These are phyloP conservation scores for Falciphora oryzae DNA, from an alignment of 2,329 filamentous ascomycete genomes.

Conservation along the genomic window DNA sequence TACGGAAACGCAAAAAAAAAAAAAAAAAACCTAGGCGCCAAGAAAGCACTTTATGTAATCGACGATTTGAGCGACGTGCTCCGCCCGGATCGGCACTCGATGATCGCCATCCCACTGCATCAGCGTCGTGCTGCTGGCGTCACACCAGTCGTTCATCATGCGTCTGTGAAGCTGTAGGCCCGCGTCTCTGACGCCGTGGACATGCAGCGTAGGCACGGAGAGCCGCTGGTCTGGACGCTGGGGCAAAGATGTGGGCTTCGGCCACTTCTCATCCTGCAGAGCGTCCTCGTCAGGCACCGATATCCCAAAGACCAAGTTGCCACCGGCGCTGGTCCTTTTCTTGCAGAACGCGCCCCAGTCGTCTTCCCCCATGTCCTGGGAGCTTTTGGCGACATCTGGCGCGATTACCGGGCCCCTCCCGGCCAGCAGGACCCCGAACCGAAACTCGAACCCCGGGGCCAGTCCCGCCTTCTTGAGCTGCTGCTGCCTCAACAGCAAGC, in stretches of 20 bases:
- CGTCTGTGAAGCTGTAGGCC: conserved; percentile 53
- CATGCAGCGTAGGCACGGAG: conserved; percentile 57
- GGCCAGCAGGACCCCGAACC: conserved; percentile 28
- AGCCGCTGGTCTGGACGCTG: conserved; percentile 37
- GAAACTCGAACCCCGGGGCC: conserved; percentile 2
- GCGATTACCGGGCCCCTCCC: conserved; percentile 22
- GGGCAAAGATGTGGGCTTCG: conserved; percentile 6
- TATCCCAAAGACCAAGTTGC: no score
- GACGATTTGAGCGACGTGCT: conserved; percentile 43
- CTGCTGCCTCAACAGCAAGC: conserved; percentile 41
- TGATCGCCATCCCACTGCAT: conserved; percentile 72
- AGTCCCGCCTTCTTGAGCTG: background rate
- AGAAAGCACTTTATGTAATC: no score
- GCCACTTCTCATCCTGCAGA: no score
- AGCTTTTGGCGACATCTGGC: background rate
- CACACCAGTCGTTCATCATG: conserved; percentile 54
- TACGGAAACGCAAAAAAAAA: no score
- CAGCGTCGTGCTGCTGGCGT: conserved; percentile 44
- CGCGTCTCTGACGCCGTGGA: conserved; percentile 57
- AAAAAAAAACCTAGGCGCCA: no score
- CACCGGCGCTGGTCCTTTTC: no score
- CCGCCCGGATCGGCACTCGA: conserved; percentile 61
- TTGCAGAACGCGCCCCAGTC: no score
- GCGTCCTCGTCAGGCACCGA: no score
- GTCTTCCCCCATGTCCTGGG: no score